Base-by-base conservation (phyloP, 116 monocot species). In the Dioscorea cayenensis region DNA sequence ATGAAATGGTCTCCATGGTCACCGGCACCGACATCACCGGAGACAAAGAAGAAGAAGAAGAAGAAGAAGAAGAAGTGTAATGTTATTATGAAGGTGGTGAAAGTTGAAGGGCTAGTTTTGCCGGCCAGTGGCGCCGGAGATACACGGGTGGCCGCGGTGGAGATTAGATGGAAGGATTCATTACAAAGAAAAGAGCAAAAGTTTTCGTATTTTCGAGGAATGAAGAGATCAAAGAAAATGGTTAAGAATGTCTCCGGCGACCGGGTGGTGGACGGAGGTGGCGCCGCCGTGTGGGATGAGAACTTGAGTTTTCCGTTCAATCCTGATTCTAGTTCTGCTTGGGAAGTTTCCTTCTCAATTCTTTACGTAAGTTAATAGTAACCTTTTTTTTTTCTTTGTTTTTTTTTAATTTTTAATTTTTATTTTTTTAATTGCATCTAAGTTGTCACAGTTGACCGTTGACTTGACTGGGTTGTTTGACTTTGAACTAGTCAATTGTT, bases 331-430 rank as follows among this genome's bases (percentile, higher is more conserved):
- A 43, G 43, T 37, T 11, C 9, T 16, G 37, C 66, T 7, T 48
- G 9, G 50, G 75, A 75, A 19, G 75, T 78, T 43, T 71, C 64
- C 66, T 72, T 83, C 75, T 71, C 83, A 63, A 22, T 83, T 27
- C 64, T 79, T 28, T 71, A 36, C 21, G 83, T 83, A 71, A 83
- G 83, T 71, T 55, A 19, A 21, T 50, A 36, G 4, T 67, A 36
- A 14, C 7, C 12, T 25, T 25, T 25, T 25, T 25, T 25, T 25
- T 25, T 25, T 72, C 71, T 59, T 1, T 36, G 6, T 36, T 60
- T 63, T 25, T 55, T 49, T 32, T 60, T 61, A 32, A 7, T 32
- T 28, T 64, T 35, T 49, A 22, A 36, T 28, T 23, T n/a, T 7
- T 22, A 23, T 1, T 60, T 7, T n/a, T 7, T 60, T 60, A 4